Base-by-base conservation (phyloP, 495 filamentous ascomycete species). In the Hypoxylon intermedium region DNA sequence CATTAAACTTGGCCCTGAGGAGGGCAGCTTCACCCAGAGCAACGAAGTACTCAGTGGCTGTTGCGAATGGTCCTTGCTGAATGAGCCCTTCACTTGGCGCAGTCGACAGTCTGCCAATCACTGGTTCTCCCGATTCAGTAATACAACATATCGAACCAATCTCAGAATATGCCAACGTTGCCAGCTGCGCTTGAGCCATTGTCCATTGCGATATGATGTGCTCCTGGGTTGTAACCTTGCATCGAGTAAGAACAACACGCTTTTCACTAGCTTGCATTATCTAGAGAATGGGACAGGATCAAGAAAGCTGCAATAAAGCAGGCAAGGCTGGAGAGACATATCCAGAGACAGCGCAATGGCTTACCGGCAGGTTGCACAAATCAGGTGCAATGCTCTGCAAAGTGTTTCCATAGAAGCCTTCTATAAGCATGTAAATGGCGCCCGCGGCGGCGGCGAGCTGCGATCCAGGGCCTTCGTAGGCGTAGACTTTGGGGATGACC, bases 131-230 rank as follows among this genome's bases (percentile, higher is more conserved):
- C 1, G 43, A 26, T 11, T 9, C 7, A 2, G 47, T 53, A 18
- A 58, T 42, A 1, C 42, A 30, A 9, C 44, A 62, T 48, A 64
- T 54, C 13, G 64, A 64, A 6, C 60, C 54, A 11, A 67, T 64
- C 16, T 42, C 40, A 0, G 60, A 40, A 18, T 43, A 59, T 4
- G 42, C 15, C 2, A 64, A 28, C 16, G 58, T 34, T 0, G 64
- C 53, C 5, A 67, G 41, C 36, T 50, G 40, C 6, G 53, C 54
- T 47, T 68, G 63, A 1, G 63, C 42, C 9, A 43, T 11, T 0
- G 69, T 71, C 65, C 69, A 71, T 38, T 69, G 68, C 3, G 60
- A 40, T n/a, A 72, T 55, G 51, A 70, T 62, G 43, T 71, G 68
- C 21, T 67, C 58, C 50, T 72, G 68, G 13, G 50, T 65, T 15